Percentiles rank a stretch among this genome's conserved stretches.
phyloP scores from a whole-genome alignment of 306 rosid genomes.

The Boehmeria nivea region DNA sequence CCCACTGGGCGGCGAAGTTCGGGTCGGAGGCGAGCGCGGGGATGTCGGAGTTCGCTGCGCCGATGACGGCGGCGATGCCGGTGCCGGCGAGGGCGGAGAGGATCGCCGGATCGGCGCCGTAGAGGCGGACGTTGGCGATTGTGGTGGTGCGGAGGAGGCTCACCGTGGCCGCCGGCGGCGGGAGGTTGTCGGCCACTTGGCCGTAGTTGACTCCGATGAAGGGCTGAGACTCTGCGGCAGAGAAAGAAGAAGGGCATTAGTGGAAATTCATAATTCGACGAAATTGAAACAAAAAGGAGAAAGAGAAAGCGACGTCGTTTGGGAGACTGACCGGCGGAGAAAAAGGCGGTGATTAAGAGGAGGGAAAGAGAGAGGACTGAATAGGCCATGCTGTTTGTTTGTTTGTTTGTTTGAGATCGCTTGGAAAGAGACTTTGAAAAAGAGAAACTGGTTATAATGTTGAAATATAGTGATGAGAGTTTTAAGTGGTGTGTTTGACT shows the following conservation, averaged over 20 bases:
- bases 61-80: constrained; percentile 57
- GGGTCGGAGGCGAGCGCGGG: constrained; percentile 61
- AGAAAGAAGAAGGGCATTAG: background rate
- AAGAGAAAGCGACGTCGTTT: background rate
- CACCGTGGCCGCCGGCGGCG: constrained; percentile 44
- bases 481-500: background rate
- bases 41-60: constrained; percentile 58
- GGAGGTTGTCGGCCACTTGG: constrained; percentile 68
- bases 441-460: too few relatives aligned
- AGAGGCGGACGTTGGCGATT: constrained; percentile 55
- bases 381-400: constrained; percentile 32
- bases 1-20: constrained; percentile 60
- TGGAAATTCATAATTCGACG: background rate
- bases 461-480: too few relatives aligned
- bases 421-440: too few relatives aligned
- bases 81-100: constrained; percentile 59
- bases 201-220: constrained; percentile 90
- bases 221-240: constrained; percentile 63
- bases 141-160: constrained; percentile 62
- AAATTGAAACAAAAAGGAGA: background rate
- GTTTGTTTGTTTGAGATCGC: too few relatives aligned
- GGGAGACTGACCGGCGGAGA: constrained; percentile 38
- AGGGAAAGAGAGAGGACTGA: constrained; percentile 15
- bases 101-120: constrained; percentile 57
- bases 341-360: constrained; percentile 30